phyloP scores from a whole-genome alignment of 2,329 filamentous ascomycete genomes.

The Nothophaeocryptopus gaeumannii region DNA sequence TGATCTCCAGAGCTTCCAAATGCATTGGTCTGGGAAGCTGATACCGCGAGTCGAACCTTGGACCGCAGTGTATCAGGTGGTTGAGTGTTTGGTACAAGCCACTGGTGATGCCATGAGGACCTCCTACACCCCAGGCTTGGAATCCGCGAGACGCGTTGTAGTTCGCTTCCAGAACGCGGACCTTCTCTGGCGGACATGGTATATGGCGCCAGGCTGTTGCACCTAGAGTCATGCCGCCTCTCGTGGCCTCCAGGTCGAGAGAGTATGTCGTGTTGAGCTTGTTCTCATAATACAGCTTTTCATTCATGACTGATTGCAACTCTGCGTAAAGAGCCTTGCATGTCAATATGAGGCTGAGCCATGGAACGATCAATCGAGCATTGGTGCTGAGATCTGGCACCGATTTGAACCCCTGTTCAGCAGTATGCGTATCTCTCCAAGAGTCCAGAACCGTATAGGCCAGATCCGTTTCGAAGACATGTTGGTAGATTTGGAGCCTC shows the following conservation, averaged over 20 bases:
- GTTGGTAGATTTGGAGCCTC: conserved; percentile 18
- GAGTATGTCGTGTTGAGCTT: conserved; percentile 11
- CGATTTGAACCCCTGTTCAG: conserved; percentile 42
- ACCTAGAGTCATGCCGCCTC: conserved; percentile 11
- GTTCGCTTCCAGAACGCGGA: conserved; percentile 9
- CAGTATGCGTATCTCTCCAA: conserved; percentile 14
- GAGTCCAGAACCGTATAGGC: conserved; percentile 7
- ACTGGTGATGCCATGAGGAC: conserved; percentile 16
- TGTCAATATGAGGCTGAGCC: conserved; percentile 21
- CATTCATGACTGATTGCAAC: conserved; percentile 13
- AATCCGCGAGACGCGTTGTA: conserved; percentile 17
- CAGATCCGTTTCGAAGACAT: conserved; percentile 17
- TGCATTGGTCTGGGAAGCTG: conserved; percentile 12
- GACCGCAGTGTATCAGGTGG: conserved; percentile 23
- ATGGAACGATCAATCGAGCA: conserved; percentile 16
- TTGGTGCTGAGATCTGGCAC: conserved; percentile 13
- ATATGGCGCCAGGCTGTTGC: conserved; percentile 17
- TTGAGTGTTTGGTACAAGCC: conserved; percentile 24
- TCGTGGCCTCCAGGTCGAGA: conserved; percentile 16
- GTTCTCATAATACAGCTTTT: conserved; percentile 7
- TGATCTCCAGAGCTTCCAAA: conserved; percentile 18
- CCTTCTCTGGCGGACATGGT: conserved; percentile 19
- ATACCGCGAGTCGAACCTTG: conserved; percentile 12
- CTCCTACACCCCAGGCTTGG: conserved; percentile 18
- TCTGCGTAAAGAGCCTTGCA: conserved; percentile 19